Base-by-base conservation (phyloP, 768 basidiomycete genomes). In the Astraeus odoratus region DNA sequence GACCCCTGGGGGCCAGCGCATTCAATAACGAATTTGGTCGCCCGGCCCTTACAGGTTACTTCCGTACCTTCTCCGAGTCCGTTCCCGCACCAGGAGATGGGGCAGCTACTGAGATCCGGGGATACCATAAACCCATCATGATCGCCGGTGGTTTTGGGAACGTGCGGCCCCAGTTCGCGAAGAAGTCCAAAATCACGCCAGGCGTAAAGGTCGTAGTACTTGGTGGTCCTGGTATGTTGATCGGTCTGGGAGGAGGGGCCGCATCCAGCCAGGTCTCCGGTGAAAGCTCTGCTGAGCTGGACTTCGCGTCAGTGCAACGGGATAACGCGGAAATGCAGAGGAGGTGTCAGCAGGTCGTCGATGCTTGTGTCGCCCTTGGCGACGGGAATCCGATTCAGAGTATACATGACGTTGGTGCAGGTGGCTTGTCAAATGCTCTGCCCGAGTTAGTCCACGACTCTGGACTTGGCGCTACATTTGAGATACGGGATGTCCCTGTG, bases 91-190 rank as follows among this genome's bases (percentile, higher is more conserved):
- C 71, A 8, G 60, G 64, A 27, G 77, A 77, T 30, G 74, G 72
- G 4, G 50, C 59, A 42, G 51, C 64, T 54, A 66, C 65, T 22
- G 86, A 91, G 61, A 68, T 92, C n/a, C 70, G 94, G 43, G 96
- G 96, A 0, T 99, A 97, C 65, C 96, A 98, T 70, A 99, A 99
- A 64, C 96, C 96, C 12, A 96, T 99, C 71, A 99, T 99, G 96
- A 86, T 99, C 52, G 95, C 96, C 7, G 96, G 96, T 16, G 96
- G 96, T 20, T 80, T 93, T 51, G 96, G 96, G 4, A 97, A 87
- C 57, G 94, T 98, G 31, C 81, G 90, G 13, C 83, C 86, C 4
- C 68, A 76, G 51, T 94, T 88, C 55, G 81, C 94, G 25, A 75
- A 69, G 57, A 99, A 99, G 68, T 70, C 75, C 3, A 65, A 67